Percentiles rank a stretch among this genome's conserved stretches.
phyloP scores from a whole-genome alignment of 306 rosid species.

The Astragalus membranaceus region DNA sequence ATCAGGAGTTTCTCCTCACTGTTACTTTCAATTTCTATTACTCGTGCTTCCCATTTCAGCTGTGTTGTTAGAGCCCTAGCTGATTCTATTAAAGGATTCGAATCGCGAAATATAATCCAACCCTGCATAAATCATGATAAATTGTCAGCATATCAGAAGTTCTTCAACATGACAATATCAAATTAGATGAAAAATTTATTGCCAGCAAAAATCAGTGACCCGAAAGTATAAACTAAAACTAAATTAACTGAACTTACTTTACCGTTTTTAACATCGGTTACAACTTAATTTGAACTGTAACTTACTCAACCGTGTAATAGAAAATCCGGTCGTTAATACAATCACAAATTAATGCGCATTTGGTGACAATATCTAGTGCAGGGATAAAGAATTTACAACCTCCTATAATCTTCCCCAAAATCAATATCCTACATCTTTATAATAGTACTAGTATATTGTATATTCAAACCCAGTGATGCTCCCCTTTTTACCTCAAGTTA shows the following conservation, averaged over 20 bases:
- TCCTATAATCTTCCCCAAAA: neutral
- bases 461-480: neutral
- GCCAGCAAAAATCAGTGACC: too few species aligned
- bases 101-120: constrained; percentile 84
- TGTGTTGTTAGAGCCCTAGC: constrained; percentile 64
- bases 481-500: too few species aligned
- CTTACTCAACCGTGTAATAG: too few species aligned
- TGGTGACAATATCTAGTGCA: neutral
- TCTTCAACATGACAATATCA: neutral
- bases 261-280: too few species aligned
- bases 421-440: neutral
- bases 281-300: too few species aligned
- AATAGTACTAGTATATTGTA: neutral
- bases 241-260: too few species aligned
- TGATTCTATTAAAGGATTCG: constrained; percentile 59
- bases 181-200: too few species aligned
- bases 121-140: constrained; percentile 56
- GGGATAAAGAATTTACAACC: too few species aligned
- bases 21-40: constrained; percentile 72
- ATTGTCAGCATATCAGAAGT: constrained; percentile 6
- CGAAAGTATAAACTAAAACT: too few species aligned
- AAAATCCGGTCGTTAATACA: neutral
- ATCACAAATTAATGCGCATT: neutral
- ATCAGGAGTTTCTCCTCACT: constrained; percentile 76
- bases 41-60: constrained; percentile 93